A percentile compares a stretch with the other conserved stretches of the same genome.
Evolutionary conservation across 2,329 filamentous ascomycete species (phyloP).

Genomic region (Gliomastix tumulicola): DNA sequence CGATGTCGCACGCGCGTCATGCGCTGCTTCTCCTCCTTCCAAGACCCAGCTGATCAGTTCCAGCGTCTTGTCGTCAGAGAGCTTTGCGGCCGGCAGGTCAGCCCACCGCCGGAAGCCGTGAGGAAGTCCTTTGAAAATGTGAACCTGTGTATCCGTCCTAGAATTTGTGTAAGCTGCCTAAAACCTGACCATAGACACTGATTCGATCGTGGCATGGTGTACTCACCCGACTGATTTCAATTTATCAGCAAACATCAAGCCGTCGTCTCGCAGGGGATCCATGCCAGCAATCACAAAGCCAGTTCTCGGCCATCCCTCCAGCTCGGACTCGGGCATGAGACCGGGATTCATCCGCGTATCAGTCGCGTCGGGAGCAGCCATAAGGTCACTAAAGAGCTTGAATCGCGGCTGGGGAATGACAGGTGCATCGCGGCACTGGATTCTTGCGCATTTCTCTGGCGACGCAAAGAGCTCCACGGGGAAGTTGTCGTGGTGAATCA

Average conservation of each 20-base stretch:
- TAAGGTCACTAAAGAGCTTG: conserved; percentile 14
- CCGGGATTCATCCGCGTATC: conserved; percentile 27
- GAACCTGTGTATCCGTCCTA: conserved; percentile 16
- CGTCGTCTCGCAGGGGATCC: conserved; percentile 20
- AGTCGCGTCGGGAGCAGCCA: conserved; percentile 10
- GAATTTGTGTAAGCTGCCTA: no score
- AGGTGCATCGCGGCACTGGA: conserved; percentile 32
- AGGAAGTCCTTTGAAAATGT: conserved; percentile 19
- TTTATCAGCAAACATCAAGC: conserved; percentile 14
- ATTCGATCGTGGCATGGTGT: no score
- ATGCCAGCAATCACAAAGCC: conserved; percentile 15
- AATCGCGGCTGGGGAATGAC: conserved; percentile 29
- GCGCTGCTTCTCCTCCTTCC: neutral
- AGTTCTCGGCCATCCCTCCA: conserved; percentile 14
- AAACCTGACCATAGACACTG: no score
- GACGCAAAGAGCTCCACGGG: conserved; percentile 23
- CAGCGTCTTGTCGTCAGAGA: neutral
- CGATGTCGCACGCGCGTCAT: neutral
- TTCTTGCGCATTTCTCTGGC: conserved; percentile 24
- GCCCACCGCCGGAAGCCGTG: conserved; percentile 15
- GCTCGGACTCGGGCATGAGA: conserved; percentile 12
- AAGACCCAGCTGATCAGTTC: neutral
- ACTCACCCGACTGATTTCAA: conserved; percentile 14
- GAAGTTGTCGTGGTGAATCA: conserved; percentile 23
- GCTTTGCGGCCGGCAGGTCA: conserved; percentile 11